These are phyloP conservation scores for Chimonanthus salicifolius DNA, from an alignment of 164 flowering plant genomes.

Conservation along the genomic window DNA sequence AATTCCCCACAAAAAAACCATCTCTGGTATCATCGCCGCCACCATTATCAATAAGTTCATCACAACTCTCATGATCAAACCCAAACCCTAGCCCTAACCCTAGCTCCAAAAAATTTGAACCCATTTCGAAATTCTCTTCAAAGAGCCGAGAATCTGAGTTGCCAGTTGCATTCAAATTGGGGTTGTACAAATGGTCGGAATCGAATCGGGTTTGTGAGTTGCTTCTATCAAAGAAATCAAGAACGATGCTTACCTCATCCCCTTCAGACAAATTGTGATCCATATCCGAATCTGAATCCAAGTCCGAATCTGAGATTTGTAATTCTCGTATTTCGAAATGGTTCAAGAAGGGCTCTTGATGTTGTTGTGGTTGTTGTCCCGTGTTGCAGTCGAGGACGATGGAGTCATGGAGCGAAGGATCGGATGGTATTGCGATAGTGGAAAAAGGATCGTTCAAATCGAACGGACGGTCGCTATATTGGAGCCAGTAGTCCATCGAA, in stretches of 20 bases:
- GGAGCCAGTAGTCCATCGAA: conserved; percentile 8
- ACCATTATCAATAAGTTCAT: conserved; percentile 27
- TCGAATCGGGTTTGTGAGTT: conserved; percentile 31
- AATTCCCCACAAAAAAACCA: conserved; percentile 30
- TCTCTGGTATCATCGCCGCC: conserved; percentile 28
- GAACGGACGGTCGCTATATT: conserved; percentile 7
- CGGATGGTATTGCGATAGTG: neutral
- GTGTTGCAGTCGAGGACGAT: neutral
- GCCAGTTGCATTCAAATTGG: neutral
- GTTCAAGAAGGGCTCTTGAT: neutral
- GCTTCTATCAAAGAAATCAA: conserved; percentile 55
- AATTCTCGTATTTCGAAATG: conserved; percentile 4
- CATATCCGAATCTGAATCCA: conserved; percentile 4
- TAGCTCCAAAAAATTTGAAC: conserved; percentile 26
- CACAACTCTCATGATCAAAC: conserved; percentile 7
- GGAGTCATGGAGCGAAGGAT: neutral
- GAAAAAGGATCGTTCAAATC: conserved; percentile 1
- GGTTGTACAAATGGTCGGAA: conserved; percentile 3
- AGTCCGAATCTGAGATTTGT: conserved; percentile 19
- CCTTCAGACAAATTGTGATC: neutral
- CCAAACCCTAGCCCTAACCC: conserved; percentile 17
- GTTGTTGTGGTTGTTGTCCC: too few species aligned
- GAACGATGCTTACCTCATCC: conserved; percentile 36
- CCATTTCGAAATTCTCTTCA: conserved; percentile 31
- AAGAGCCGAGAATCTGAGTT: neutral